Evolutionary conservation across 2,329 filamentous ascomycete genomes (phyloP).

Genomic region (Aspergillus uvarum): DNA sequence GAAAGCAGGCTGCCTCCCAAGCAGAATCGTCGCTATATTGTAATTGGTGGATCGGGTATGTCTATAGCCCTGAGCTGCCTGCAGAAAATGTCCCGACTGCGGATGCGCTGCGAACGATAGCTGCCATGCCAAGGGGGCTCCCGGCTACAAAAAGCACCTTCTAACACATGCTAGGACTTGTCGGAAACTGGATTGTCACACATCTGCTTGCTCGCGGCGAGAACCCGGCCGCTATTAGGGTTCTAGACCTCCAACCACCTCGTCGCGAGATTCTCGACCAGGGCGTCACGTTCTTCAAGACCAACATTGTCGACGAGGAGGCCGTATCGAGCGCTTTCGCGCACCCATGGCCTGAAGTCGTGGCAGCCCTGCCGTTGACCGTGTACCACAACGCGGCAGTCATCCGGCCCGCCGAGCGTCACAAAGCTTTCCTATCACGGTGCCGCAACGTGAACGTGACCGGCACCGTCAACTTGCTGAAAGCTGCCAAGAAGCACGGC

Average conservation of each 20-base stretch:
- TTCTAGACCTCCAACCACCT: constrained; percentile 53
- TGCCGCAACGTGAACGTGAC: constrained; percentile 52
- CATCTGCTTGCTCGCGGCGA: constrained; percentile 57
- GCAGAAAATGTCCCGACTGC: background rate
- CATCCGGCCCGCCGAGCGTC: constrained; percentile 54
- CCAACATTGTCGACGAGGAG: constrained; percentile 52
- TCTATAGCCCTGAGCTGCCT: background rate
- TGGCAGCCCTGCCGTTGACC: constrained; percentile 50
- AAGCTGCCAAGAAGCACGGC: constrained; percentile 47
- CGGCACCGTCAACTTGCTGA: constrained; percentile 52
- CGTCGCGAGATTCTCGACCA: constrained; percentile 45
- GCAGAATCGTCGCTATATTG: constrained; percentile 39
- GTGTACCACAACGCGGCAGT: constrained; percentile 60
- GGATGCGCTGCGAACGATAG: no score
- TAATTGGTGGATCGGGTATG: constrained; percentile 42
- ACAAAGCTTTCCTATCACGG: constrained; percentile 46
- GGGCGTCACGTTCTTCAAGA: constrained; percentile 48
- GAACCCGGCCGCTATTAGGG: constrained; percentile 52
- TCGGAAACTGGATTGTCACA: constrained; percentile 56
- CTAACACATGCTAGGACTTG: constrained; percentile 46
- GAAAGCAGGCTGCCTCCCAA: constrained; percentile 37
- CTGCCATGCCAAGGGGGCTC: no score
- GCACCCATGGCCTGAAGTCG: constrained; percentile 47
- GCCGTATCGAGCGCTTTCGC: constrained; percentile 50
- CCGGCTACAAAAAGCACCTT: background rate